phyloP scores from a whole-genome alignment of 2,329 filamentous ascomycete species.

The Fusarium incarnatum region DNA sequence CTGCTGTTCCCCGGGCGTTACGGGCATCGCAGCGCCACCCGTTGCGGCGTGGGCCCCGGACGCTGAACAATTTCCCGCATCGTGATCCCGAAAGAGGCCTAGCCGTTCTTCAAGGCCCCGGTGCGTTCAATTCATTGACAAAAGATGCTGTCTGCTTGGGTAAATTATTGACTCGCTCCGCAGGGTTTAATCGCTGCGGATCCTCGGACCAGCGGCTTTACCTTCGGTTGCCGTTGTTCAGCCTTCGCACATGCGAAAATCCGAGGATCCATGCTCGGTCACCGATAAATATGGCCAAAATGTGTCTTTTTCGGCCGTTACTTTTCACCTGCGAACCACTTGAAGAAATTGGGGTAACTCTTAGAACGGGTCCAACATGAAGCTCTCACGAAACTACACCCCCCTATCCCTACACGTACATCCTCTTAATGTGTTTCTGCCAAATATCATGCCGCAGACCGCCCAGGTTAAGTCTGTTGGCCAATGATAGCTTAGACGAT shows the following conservation, averaged over 20 bases:
- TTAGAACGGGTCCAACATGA: conserved; percentile 29
- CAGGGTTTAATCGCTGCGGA: conserved; percentile 15
- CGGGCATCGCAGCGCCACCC: conserved; percentile 34
- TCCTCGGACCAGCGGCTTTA: conserved; percentile 47
- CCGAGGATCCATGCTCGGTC: conserved; percentile 43
- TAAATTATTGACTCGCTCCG: conserved; percentile 30
- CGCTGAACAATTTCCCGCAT: conserved; percentile 46
- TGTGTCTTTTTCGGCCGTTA: conserved; percentile 15
- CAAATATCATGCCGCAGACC: conserved; percentile 39
- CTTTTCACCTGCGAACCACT: conserved; percentile 21
- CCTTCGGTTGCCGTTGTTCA: conserved; percentile 44
- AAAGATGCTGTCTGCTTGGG: conserved; percentile 35
- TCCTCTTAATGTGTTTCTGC: conserved; percentile 37
- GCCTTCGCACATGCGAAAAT: conserved; percentile 42
- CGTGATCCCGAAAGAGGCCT: conserved; percentile 37
- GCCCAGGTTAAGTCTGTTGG: conserved; percentile 24
- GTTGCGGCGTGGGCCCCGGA: conserved; percentile 39
- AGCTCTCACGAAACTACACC: conserved; percentile 34
- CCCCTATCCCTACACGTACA: conserved; percentile 22
- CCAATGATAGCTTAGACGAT: conserved; percentile 39
- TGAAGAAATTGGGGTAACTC: conserved; percentile 37
- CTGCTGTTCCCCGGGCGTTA: conserved; percentile 35
- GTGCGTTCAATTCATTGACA: conserved; percentile 39
- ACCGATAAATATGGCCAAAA: conserved; percentile 33
- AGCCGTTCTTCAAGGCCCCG: conserved; percentile 26